Evolutionary conservation across 192 early-diverging fungal genomes (phyloP).

Genomic region (Coemansia sp.): DNA sequence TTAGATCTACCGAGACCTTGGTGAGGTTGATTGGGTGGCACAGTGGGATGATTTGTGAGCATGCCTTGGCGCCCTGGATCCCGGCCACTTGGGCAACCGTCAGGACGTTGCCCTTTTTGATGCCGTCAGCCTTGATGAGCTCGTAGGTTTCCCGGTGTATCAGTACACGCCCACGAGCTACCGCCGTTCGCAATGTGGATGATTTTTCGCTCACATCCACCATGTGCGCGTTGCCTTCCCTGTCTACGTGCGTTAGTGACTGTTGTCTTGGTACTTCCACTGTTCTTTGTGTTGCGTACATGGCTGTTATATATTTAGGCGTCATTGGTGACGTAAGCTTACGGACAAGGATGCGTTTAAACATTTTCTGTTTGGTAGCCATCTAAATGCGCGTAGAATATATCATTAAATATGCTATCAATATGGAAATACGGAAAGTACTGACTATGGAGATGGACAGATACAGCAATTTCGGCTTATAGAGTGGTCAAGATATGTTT

Average conservation of each 20-base stretch:
- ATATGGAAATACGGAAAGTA: no score
- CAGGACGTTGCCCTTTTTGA: constrained; percentile 89
- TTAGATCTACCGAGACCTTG: constrained; percentile 68
- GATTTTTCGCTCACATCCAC: constrained; percentile 80
- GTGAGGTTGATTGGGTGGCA: constrained; percentile 80
- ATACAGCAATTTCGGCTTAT: no score
- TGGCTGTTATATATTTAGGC: not conserved
- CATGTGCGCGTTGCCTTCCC: constrained; percentile 79
- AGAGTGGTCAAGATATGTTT: no score
- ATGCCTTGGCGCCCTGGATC: constrained; percentile 87
- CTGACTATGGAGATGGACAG: no score
- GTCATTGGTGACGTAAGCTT: not conserved
- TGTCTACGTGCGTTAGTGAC: constrained; percentile 75
- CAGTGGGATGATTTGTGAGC: constrained; percentile 78
- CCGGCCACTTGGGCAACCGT: constrained; percentile 86
- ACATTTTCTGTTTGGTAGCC: no score
- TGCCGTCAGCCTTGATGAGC: constrained; percentile 62
- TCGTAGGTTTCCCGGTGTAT: constrained; percentile 66
- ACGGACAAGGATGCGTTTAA: not conserved
- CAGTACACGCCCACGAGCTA: constrained; percentile 70
- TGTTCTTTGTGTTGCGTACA: not conserved
- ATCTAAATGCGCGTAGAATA: no score
- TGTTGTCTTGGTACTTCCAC: not conserved
- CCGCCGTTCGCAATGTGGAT: constrained; percentile 69
- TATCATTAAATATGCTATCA: no score